Evolutionary conservation across 2,329 filamentous ascomycete genomes (phyloP).

Genomic region (Penicillium hesseltinei): DNA sequence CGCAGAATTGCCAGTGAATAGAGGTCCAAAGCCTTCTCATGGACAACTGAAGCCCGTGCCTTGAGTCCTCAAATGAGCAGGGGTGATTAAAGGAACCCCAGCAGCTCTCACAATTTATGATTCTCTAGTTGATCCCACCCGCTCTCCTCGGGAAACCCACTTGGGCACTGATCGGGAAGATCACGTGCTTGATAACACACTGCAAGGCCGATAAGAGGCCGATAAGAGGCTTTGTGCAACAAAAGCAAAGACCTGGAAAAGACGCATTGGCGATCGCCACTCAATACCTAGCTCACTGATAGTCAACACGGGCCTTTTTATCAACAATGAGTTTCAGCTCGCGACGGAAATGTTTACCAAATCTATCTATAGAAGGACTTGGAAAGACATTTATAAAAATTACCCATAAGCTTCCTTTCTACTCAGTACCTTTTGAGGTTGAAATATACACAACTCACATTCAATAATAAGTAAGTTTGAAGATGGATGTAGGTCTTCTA

Average conservation of each 20-base stretch:
- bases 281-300: no score
- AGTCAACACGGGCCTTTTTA: no score
- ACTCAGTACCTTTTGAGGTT: no score
- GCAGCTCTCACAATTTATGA: slow-evolving; percentile 13
- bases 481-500: neutral
- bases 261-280: neutral
- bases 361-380: no score
- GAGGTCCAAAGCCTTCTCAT: slow-evolving; percentile 31
- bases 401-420: no score
- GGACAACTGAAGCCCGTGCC: slow-evolving; percentile 20
- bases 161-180: slow-evolving; percentile 13
- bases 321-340: no score
- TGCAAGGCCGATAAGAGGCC: no score
- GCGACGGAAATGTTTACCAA: no score
- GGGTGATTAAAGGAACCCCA: slow-evolving; percentile 18
- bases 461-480: no score
- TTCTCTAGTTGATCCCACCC: slow-evolving; percentile 13
- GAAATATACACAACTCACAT: no score
- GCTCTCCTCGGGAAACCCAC: slow-evolving; percentile 26
- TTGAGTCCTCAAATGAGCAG: slow-evolving; percentile 16
- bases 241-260: neutral
- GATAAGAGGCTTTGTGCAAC: neutral
- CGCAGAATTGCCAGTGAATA: slow-evolving; percentile 17
- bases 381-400: no score
- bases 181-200: slow-evolving; percentile 17